Evolutionary conservation across 805 yeast genomes (phyloP), one percentile per base, ranked within the genome.

Genomic region (Myxozyma neotropica): DNA sequence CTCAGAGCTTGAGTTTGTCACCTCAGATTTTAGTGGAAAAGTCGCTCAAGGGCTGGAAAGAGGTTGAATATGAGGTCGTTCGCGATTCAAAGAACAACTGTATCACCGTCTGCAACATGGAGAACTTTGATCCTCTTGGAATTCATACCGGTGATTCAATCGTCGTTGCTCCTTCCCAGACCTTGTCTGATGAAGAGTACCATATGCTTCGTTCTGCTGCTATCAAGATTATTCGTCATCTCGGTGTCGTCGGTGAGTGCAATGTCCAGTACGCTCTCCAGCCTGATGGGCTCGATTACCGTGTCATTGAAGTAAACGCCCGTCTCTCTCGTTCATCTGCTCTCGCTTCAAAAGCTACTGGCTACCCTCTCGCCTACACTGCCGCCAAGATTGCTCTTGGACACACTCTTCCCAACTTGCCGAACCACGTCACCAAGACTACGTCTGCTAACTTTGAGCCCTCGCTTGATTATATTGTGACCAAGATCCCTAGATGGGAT

Each of bases 191-290:
- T 76, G 96, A 92, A 74, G 99, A 93, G 73, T 93, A 89, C 78
- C 96, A 93, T 78, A 94, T 93, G 99, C 84, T 93, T 71, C 87
- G 99, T 80, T 81, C 95, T 50, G 96, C 99, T 57, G 99, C 99
- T 58, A 90, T 94, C 75, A 94, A 94, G 78, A 90, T 93, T 71
- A 93, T 93, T 71, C 89, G 98, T 76, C 99, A 93, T 73, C 81
- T 93, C 72, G 99, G 99, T 74, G 99, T 93, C 67, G 97, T 93
- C 69, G 99, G 99, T 76, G 99, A 93, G 79, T 93, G 99, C 83
- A 93, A 93, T 75, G 96, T 93, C 64, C 99, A 93, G 77, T 93
- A 93, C 73, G 96, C 97, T 55, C 82, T 93, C 68, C 96, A 92
- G 73, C 97, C 99, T 45, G 94, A 91, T 75, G 95, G 96, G 35